Percentiles rank a stretch among this genome's conserved stretches.
phyloP scores from a whole-genome alignment of 2,329 filamentous ascomycete genomes.

The Arthrocladium fulminans region DNA sequence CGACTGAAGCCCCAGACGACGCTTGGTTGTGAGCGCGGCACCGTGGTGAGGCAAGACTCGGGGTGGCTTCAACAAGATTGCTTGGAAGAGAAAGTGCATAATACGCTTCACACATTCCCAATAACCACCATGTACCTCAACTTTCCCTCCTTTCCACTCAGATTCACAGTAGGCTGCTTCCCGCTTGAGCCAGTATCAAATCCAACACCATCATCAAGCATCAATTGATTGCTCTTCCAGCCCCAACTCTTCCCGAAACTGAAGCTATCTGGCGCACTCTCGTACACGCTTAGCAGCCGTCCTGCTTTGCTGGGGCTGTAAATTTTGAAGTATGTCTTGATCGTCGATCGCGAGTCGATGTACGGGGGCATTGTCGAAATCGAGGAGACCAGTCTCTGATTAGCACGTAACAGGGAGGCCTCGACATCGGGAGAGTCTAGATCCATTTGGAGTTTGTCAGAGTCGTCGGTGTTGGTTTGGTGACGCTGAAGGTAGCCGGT shows the following conservation, averaged over 20 bases:
- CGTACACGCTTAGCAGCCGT: constrained; percentile 50
- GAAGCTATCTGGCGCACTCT: constrained; percentile 49
- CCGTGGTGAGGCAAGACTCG: too few species aligned
- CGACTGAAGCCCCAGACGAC: too few species aligned
- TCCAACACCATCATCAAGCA: constrained; percentile 90
- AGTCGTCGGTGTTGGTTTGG: neutral
- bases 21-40: too few species aligned
- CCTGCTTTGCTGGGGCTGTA: constrained; percentile 52
- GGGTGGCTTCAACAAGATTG: too few species aligned
- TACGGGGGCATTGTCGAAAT: constrained; percentile 45
- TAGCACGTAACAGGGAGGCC: constrained; percentile 21
- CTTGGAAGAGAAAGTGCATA: too few species aligned
- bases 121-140: constrained; percentile 54
- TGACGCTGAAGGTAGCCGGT: neutral
- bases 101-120: constrained; percentile 32
- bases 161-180: constrained; percentile 26
- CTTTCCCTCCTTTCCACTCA: constrained; percentile 38
- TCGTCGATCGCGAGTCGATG: constrained; percentile 47
- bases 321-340: constrained; percentile 55
- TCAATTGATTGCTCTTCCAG: constrained; percentile 53
- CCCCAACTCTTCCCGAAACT: constrained; percentile 55
- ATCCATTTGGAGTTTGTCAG: neutral
- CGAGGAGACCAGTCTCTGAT: constrained; percentile 19
- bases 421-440: constrained; percentile 23
- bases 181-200: constrained; percentile 39